Evolutionary conservation across 352 stramenopile species (phyloP).

Genomic region (Globisporangium lucens): DNA sequence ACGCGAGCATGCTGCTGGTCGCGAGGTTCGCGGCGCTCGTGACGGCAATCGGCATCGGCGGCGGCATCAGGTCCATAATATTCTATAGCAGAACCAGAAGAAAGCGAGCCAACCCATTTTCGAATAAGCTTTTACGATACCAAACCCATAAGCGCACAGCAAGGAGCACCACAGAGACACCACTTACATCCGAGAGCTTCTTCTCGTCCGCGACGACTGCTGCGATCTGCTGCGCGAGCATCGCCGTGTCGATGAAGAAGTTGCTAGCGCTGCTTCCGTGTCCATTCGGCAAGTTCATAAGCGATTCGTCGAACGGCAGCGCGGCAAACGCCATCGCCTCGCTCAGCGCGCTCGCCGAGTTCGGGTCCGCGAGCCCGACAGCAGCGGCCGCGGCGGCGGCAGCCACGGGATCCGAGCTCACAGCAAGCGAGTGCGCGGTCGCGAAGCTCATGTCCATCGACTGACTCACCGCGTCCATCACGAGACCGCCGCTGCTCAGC

Average conservation of each 20-base stretch:
- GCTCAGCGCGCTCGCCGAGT: slow-evolving; percentile 5
- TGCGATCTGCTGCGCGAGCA: slow-evolving; percentile 57
- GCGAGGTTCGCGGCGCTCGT: slow-evolving; percentile 11
- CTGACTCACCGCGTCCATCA: slow-evolving; percentile 3
- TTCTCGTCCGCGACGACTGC: slow-evolving; percentile 69
- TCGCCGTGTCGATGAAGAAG: slow-evolving; percentile 66
- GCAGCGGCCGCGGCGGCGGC: slow-evolving; percentile 15
- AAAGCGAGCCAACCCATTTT: neutral
- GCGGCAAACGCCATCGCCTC: slow-evolving; percentile 22
- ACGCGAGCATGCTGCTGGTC: slow-evolving; percentile 5
- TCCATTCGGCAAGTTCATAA: slow-evolving; percentile 27
- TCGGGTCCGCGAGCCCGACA: slow-evolving; percentile 18
- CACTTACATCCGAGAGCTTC: slow-evolving; percentile 69
- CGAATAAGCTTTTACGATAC: neutral
- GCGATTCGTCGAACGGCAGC: slow-evolving; percentile 56
- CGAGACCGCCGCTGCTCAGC: neutral
- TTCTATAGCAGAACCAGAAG: slow-evolving; percentile 32
- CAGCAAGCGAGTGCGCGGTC: slow-evolving; percentile 14
- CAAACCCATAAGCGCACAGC: neutral
- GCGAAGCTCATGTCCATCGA: slow-evolving; percentile 15
- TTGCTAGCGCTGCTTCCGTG: slow-evolving; percentile 17
- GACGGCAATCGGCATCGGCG: slow-evolving; percentile 22
- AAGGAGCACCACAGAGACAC: neutral
- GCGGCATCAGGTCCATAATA: slow-evolving; percentile 77
- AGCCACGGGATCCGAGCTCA: slow-evolving; percentile 12